A percentile compares a stretch with the other conserved stretches of the same genome.
These are phyloP conservation scores for Lactarius vividus DNA, from an alignment of 768 basidiomycete genomes.

Conservation along the genomic window DNA sequence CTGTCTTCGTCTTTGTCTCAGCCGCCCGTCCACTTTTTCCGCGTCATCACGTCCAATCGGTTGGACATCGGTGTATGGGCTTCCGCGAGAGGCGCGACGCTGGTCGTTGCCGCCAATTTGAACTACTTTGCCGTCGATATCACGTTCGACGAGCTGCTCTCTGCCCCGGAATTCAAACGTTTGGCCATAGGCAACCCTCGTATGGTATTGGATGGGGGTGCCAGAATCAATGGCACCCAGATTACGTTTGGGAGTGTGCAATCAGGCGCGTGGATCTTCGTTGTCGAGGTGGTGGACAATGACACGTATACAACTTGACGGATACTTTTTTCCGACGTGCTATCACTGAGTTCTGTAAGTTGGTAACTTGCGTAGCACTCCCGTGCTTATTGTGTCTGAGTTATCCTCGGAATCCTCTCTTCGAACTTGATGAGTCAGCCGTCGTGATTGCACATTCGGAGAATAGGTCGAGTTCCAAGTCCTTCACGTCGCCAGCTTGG, in stretches of 20 bases:
- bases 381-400: neutral
- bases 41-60: slow-evolving; percentile 7
- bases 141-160: slow-evolving; percentile 1
- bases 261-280: slow-evolving; percentile 16
- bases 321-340: neutral
- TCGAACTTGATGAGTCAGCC: no score
- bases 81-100: neutral
- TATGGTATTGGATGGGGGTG: slow-evolving; percentile 11
- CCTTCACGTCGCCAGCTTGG: no score
- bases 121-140: slow-evolving; percentile 9
- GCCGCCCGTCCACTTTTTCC: slow-evolving; percentile 11
- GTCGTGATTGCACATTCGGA: no score
- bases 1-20: slow-evolving; percentile 10
- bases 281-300: neutral
- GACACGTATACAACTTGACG: neutral
- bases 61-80: slow-evolving; percentile 23
- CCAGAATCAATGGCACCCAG: neutral
- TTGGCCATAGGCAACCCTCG: no score
- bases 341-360: neutral
- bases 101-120: slow-evolving; percentile 21
- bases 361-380: neutral
- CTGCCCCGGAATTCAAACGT: neutral
- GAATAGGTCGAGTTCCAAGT: no score
- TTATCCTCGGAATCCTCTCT: neutral
- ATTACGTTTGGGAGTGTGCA: slow-evolving; percentile 4